phyloP scores from a whole-genome alignment of 768 basidiomycete genomes.

The Daedaleopsis nitida region DNA sequence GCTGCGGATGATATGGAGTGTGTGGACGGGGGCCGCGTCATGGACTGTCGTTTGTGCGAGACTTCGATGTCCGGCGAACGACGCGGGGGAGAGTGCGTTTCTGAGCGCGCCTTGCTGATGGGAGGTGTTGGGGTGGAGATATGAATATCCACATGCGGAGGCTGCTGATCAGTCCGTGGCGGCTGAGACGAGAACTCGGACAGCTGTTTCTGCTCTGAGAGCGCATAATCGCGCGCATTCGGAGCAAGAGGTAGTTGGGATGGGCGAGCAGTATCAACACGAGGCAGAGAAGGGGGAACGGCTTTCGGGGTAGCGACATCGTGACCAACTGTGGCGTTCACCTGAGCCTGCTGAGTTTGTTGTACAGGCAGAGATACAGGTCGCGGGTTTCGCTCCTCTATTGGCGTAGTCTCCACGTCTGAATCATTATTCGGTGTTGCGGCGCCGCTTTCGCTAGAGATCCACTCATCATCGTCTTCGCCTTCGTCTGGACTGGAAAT shows the following conservation, averaged over 20 bases:
- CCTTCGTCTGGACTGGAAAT: conserved; percentile 52
- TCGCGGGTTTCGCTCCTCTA: conserved; percentile 23
- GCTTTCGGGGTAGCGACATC: conserved; percentile 33
- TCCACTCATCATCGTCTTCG: conserved; percentile 59
- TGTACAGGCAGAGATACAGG: conserved; percentile 13
- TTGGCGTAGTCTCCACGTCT: conserved; percentile 39
- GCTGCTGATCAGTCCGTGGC: conserved; percentile 15
- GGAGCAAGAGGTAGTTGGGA: conserved; percentile 10
- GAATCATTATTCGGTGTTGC: conserved; percentile 62
- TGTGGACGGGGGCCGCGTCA: conserved; percentile 63
- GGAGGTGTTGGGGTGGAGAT: conserved; percentile 28
- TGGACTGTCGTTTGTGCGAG: conserved; percentile 41
- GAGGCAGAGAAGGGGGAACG: conserved; percentile 27
- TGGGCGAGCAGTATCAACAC: conserved; percentile 23
- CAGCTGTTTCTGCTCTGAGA: conserved; percentile 4
- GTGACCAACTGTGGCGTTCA: conserved; percentile 22
- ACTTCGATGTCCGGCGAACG: conserved; percentile 36
- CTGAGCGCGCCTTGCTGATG: conserved; percentile 37
- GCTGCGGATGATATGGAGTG: conserved; percentile 48
- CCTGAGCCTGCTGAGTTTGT: conserved; percentile 9
- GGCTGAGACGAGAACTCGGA: conserved; percentile 5
- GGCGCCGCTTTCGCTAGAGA: conserved; percentile 76
- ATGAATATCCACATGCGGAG: conserved; percentile 14
- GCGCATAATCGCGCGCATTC: conserved; percentile 20
- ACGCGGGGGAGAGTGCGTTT: conserved; percentile 41